These are phyloP conservation scores for Hypoxylon subgilvum DNA, from an alignment of 495 filamentous ascomycete species.

Conservation along the genomic window DNA sequence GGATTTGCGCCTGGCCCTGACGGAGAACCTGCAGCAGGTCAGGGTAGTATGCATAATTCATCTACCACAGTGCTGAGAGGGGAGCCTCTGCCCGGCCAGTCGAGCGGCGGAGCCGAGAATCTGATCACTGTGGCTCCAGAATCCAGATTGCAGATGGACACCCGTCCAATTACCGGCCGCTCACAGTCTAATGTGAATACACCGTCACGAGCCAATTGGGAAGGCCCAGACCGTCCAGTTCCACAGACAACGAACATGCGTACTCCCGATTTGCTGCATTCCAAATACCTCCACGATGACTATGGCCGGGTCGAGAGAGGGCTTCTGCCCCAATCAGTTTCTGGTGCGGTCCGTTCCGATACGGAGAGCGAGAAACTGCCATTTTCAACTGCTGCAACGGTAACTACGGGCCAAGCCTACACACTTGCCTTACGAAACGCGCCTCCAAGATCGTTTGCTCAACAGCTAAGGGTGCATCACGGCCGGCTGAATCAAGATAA, in stretches of 20 bases:
- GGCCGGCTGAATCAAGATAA: conserved; percentile 78
- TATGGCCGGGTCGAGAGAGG: conserved; percentile 26
- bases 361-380: conserved; percentile 47
- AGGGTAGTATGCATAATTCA: background rate
- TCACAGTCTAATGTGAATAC: conserved; percentile 17
- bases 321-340: background rate
- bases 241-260: conserved; percentile 39
- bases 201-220: conserved; percentile 22
- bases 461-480: conserved; percentile 74
- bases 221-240: conserved; percentile 25
- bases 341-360: conserved; percentile 28
- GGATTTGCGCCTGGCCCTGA: conserved; percentile 58
- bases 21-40: background rate
- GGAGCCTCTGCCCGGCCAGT: background rate
- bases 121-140: background rate
- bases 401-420: conserved; percentile 53
- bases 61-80: background rate
- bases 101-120: background rate
- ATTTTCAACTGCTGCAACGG: conserved; percentile 34
- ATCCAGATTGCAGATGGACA: conserved; percentile 3
- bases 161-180: conserved; percentile 17
- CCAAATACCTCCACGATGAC: conserved; percentile 22
- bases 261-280: conserved; percentile 44
- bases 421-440: conserved; percentile 63
- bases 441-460: conserved; percentile 69